Conservation (phyloP, 768 basidiomycete species). For the Boletellus ananas region DNA sequence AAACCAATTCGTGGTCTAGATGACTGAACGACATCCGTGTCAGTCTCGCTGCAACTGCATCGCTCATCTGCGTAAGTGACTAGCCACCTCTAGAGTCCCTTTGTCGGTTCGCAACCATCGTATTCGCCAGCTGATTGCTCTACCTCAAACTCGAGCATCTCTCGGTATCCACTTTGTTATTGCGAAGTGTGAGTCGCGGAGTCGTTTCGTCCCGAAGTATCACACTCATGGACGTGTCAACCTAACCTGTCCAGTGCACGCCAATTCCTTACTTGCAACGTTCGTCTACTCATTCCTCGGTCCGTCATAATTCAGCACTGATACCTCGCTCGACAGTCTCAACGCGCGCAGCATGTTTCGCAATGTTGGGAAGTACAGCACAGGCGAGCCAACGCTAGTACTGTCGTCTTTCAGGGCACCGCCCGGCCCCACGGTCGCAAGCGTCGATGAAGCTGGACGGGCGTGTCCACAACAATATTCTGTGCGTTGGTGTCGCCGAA, state of each 20-base stretch:
- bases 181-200: constrained; percentile 16
- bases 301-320: too few relatives aligned
- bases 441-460: background rate
- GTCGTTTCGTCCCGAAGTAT: background rate
- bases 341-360: constrained; percentile 19
- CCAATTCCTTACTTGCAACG: constrained; percentile 27
- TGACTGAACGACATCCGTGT: background rate
- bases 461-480: background rate
- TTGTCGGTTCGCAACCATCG: background rate
- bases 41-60: constrained; percentile 13
- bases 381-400: background rate
- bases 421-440: background rate
- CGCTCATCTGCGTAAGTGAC: constrained; percentile 20
- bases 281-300: constrained; percentile 3
- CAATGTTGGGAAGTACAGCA: background rate
- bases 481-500: background rate
- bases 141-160: constrained; percentile 23
- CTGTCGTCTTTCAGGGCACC: constrained; percentile 7
- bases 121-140: constrained; percentile 14
- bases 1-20: too few relatives aligned
- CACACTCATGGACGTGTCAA: background rate
- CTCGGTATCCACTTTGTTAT: constrained; percentile 23
- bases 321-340: constrained; percentile 10
- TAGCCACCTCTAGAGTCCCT: background rate
- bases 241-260: constrained; percentile 14